Base-by-base conservation (phyloP, 1,284 basidiomycete genomes). In the Golubevia sp. region DNA sequence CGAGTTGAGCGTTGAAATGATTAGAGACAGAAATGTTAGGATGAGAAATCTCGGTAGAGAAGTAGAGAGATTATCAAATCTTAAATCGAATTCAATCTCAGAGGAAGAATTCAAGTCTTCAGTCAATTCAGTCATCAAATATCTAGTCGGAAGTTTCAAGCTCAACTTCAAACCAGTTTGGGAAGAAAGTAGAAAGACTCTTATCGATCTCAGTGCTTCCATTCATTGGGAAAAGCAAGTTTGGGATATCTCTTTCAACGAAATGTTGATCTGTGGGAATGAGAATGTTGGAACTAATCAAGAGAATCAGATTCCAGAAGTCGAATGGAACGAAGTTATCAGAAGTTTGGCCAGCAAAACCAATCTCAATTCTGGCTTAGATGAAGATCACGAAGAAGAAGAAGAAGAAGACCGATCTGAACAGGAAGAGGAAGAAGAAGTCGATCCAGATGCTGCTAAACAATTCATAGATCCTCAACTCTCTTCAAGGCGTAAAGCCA, bases 131-230 rank as follows among this genome's bases (percentile, higher is more conserved):
- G 18, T 18, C 38, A 44, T 44, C 38, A 44, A 44, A 18, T 79
- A 76, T 61, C 58, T 78, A 20, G 65, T 80, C 48, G 71, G 71
- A 55, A 78, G 71, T 34, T 61, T 80, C 59, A 82, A 79, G 67
- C 59, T 83, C 62, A 83, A 83, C 49, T 63, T 83, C 50, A 64
- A 68, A n/a, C 80, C 80, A 0, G 59, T 82, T 27, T 83, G 80
- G 80, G 58, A 61, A 4, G 80, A 80, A 54, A 66, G 67, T 21
- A 69, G 72, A 57, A 69, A 71, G 55, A 70, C 76, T 6, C 55
- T 83, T 2, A 67, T 71, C 1, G 79, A 78, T 27, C 62, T 82
- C 15, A 66, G 71, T 8, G 27, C 54, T 5, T 44, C 38, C 13
- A 44, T 44, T 11, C 21, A 66, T 18, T 6, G 62, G 58, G 8